Evolutionary conservation across 495 filamentous ascomycete genomes (phyloP), one percentile per base, ranked within the genome.

Genomic region (Rusavskia elegans): DNA sequence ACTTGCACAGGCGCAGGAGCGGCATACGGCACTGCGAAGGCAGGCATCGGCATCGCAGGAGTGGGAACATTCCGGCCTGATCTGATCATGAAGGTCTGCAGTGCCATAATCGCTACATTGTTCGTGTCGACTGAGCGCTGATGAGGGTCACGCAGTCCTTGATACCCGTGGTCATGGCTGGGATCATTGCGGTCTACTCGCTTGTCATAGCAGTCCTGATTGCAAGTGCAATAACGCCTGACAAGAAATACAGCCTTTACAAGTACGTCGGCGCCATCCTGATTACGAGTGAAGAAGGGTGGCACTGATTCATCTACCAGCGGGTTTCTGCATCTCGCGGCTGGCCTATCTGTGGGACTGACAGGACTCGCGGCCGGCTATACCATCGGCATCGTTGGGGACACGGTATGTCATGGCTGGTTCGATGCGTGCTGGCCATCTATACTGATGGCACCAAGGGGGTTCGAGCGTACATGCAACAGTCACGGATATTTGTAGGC

Each of bases 131-230:
- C 32, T 3, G 32, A 35, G 10, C 46, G 38, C 62, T 66, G 57
- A 64, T 59, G 23, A 57, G 57, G 40, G 27, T 14, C 16, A 23
- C 41, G 51, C 57, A 89, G 88, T 94, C 85, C 45, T 74, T 95
- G 37, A 90, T 93, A 61, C 92, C 90, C 51, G 89, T 97, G 57
- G 87, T 99, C 72, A 99, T 99, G 92, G 93, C 92, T 63, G 92
- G 92, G 76, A 99, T 99, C 63, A 88, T 99, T 59, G 92, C 92
- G 36, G 93, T 99, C 57, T 99, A 99, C 70, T 81, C 89, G 36
- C 85, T 99, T 44, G 92, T 99, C 57, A 86, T 99, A 57, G 81
- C 90, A 17, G 92, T 99, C 60, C 76, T 99, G 32, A 97, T 97
- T 63, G 84, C 88, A 16, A 80, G 83, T 59, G 85, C 90, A 59